Conservation (phyloP, 192 early-diverging fungal genomes). For the Helicostylum pulchrum region DNA sequence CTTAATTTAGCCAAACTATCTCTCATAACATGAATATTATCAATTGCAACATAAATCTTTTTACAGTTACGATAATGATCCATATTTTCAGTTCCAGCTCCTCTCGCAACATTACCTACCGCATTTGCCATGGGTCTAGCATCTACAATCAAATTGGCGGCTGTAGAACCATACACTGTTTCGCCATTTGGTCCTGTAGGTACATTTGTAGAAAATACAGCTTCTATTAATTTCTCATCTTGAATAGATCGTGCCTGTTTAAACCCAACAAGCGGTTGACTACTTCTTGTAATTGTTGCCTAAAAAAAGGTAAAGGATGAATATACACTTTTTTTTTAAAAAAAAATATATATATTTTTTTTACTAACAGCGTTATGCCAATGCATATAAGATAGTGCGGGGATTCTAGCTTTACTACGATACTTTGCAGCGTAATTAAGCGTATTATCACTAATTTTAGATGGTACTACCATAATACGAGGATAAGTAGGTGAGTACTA, state of each 20-base stretch:
- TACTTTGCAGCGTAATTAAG: constrained; percentile 86
- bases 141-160: constrained; percentile 86
- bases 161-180: constrained; percentile 50
- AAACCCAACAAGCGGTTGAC: constrained; percentile 96
- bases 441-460: constrained; percentile 85
- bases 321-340: neutral
- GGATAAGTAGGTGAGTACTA: constrained; percentile 93
- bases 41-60: constrained; percentile 87
- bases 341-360: constrained; percentile 4
- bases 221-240: constrained; percentile 95
- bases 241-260: constrained; percentile 92
- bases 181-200: constrained; percentile 42
- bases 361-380: constrained; percentile 64
- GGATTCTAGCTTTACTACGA: constrained; percentile 87
- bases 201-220: constrained; percentile 73
- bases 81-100: constrained; percentile 92
- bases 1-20: constrained; percentile 81
- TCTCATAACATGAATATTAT: constrained; percentile 98
- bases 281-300: constrained; percentile 88
- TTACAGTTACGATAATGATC: constrained; percentile 90
- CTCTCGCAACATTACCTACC: constrained; percentile 85
- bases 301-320: constrained; percentile 13
- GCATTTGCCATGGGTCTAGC: constrained; percentile 95
- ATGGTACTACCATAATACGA: constrained; percentile 72
- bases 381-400: constrained; percentile 88